phyloP scores from a whole-genome alignment of 2,329 filamentous ascomycete genomes.

The Fusarium tricinctum region DNA sequence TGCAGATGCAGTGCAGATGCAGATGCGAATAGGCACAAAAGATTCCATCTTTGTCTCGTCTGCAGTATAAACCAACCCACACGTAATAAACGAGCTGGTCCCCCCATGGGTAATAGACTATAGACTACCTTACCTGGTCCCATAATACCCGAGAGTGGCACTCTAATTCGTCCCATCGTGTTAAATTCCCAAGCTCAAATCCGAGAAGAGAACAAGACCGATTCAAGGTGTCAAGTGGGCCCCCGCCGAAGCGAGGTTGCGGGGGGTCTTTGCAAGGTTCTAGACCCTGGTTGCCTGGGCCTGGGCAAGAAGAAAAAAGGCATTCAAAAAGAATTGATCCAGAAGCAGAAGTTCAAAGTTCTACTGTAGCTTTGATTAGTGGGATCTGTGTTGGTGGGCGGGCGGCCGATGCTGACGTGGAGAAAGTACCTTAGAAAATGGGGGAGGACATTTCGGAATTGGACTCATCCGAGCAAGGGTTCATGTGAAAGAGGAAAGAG shows the following conservation, averaged over 20 bases:
- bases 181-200: too few species aligned
- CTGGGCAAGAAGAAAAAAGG: neutral
- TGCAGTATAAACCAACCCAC: neutral
- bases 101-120: neutral
- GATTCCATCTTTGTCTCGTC: constrained; percentile 4
- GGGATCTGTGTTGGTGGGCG: constrained; percentile 12
- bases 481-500: constrained; percentile 21
- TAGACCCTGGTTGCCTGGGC: constrained; percentile 14
- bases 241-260: constrained; percentile 36
- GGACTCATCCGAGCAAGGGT: constrained; percentile 28
- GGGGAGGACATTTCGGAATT: constrained; percentile 25
- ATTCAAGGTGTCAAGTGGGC: constrained; percentile 12
- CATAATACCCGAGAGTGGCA: neutral
- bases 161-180: constrained; percentile 20
- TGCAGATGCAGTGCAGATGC: neutral
- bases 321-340: constrained; percentile 19
- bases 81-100: too few species aligned
- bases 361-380: constrained; percentile 28
- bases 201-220: too few species aligned
- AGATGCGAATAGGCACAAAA: neutral
- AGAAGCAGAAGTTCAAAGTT: constrained; percentile 17
- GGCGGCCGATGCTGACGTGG: constrained; percentile 30
- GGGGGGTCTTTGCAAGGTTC: constrained; percentile 24
- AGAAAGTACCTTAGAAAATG: too few species aligned
- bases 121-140: neutral